Evolutionary conservation across 202 grass and related monocot genomes (phyloP).

Genomic region (Zoysia matrella): DNA sequence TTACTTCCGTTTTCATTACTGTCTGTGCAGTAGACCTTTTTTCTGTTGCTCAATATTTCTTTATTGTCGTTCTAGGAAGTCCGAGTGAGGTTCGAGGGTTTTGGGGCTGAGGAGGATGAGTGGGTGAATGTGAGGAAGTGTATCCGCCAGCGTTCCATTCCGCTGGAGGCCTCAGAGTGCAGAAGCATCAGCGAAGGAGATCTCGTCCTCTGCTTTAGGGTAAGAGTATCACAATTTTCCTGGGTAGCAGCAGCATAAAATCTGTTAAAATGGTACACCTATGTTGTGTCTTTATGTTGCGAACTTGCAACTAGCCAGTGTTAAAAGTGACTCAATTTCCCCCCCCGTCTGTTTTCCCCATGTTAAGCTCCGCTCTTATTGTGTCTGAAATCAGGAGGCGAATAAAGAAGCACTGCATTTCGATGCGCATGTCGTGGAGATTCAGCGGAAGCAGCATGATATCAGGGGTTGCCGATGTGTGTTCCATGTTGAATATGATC

Average conservation of each 20-base stretch:
- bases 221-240: constrained; percentile 30
- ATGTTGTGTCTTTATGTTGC: neutral
- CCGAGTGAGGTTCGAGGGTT: constrained; percentile 79
- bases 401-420: constrained; percentile 78
- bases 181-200: constrained; percentile 61
- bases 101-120: constrained; percentile 92
- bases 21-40: neutral
- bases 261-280: neutral
- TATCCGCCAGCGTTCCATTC: constrained; percentile 88
- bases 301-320: neutral
- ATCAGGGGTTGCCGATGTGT: constrained; percentile 93
- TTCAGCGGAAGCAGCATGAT: constrained; percentile 88
- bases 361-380: constrained; percentile 20
- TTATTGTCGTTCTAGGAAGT: constrained; percentile 71
- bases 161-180: constrained; percentile 81
- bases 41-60: constrained; percentile 24
- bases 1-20: neutral
- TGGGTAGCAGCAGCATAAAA: neutral
- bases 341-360: no score
- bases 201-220: constrained; percentile 92
- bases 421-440: constrained; percentile 75
- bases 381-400: constrained; percentile 59
- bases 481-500: constrained; percentile 78
- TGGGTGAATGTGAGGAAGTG: constrained; percentile 87
- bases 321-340: neutral